phyloP scores from a whole-genome alignment of 192 early-diverging fungal species.

The Gorgonomyces haynaldii region DNA sequence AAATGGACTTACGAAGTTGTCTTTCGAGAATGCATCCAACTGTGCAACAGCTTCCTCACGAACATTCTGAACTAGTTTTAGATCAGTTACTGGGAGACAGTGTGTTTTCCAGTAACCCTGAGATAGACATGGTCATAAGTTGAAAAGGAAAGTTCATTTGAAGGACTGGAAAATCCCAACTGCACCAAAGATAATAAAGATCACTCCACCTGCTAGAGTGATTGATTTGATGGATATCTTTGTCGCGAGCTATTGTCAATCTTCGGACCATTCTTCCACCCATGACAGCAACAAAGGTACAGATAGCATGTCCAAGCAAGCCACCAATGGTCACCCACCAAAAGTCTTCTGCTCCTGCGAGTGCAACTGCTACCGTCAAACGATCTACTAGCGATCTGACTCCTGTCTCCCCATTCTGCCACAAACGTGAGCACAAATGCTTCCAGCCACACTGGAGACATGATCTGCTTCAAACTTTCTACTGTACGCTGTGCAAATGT shows the following conservation, averaged over 20 bases:
- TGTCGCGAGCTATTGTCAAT: constrained; percentile 5
- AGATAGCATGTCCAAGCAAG: constrained; percentile 81
- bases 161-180: constrained; percentile 51
- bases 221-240: constrained; percentile 41
- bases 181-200: constrained; percentile 82
- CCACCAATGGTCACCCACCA: constrained; percentile 81
- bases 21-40: constrained; percentile 58
- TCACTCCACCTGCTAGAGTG: constrained; percentile 68
- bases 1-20: constrained; percentile 70
- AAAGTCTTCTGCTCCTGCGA: constrained; percentile 91
- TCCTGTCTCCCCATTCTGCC: constrained; percentile 96
- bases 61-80: constrained; percentile 47
- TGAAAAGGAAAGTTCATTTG: constrained; percentile 2
- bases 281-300: constrained; percentile 84
- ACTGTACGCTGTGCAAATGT: constrained; percentile 1
- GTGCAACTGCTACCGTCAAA: constrained; percentile 56
- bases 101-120: constrained; percentile 65
- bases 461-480: no score
- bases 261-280: constrained; percentile 67
- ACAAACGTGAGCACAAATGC: constrained; percentile 93
- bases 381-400: constrained; percentile 72
- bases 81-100: constrained; percentile 54
- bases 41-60: constrained; percentile 72
- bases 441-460: constrained; percentile 91
- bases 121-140: constrained; percentile 29